phyloP scores from a whole-genome alignment of 345 rosid genomes.

The Heritiera littoralis region DNA sequence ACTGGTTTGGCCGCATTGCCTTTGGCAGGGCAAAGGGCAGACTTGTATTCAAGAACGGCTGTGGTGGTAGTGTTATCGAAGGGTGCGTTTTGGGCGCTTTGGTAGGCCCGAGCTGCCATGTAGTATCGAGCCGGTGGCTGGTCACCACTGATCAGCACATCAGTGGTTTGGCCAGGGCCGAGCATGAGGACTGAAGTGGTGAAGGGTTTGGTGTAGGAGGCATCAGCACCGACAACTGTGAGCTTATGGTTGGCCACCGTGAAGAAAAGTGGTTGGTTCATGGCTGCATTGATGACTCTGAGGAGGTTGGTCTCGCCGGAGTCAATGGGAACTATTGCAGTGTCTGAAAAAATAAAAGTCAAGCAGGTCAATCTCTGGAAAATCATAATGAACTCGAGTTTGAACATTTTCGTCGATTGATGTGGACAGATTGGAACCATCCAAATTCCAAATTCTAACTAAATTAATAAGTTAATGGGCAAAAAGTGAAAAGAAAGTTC shows the following conservation, averaged over 20 bases:
- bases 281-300: slow-evolving; percentile 76
- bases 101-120: slow-evolving; percentile 78
- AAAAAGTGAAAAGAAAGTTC: background rate
- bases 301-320: slow-evolving; percentile 78
- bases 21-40: slow-evolving; percentile 67
- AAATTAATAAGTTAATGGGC: background rate
- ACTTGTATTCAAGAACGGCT: slow-evolving; percentile 81
- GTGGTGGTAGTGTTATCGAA: slow-evolving; percentile 89
- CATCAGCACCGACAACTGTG: slow-evolving; percentile 92
- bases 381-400: background rate
- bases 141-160: slow-evolving; percentile 73
- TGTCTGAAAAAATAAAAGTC: slow-evolving; percentile 43
- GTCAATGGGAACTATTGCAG: slow-evolving; percentile 62
- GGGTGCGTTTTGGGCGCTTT: slow-evolving; percentile 70
- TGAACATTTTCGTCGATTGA: background rate
- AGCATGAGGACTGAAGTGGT: slow-evolving; percentile 72
- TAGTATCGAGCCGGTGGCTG: slow-evolving; percentile 70
- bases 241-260: slow-evolving; percentile 75
- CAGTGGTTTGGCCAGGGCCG: slow-evolving; percentile 98
- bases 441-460: no score
- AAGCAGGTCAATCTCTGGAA: background rate
- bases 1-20: slow-evolving; percentile 40
- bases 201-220: slow-evolving; percentile 76
- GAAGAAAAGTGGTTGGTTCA: slow-evolving; percentile 88
- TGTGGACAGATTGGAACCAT: background rate